These are phyloP conservation scores for Globisporangium apiculatum DNA, from an alignment of 352 stramenopile species.

Conservation along the genomic window DNA sequence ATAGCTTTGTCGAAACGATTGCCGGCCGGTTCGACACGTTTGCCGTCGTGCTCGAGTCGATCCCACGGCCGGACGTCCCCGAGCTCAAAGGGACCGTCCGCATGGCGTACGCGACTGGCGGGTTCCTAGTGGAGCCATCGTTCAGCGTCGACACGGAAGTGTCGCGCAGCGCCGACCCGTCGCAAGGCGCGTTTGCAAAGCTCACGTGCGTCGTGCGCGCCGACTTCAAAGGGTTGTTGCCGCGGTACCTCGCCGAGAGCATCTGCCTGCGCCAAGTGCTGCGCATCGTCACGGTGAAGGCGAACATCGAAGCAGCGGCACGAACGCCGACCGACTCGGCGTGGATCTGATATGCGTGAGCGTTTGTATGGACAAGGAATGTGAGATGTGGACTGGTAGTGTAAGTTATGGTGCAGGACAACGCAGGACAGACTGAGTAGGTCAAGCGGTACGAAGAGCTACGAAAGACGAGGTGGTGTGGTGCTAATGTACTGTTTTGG, in stretches of 20 bases:
- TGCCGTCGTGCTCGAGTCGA: conserved; percentile 59
- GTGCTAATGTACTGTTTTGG: too few species aligned
- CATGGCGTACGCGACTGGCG: conserved; percentile 68
- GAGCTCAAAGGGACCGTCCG: conserved; percentile 60
- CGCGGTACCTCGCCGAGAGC: conserved; percentile 61
- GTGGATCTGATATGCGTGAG: neutral
- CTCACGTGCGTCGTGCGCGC: conserved; percentile 50
- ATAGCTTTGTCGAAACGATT: conserved; percentile 59
- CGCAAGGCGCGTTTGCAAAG: conserved; percentile 19
- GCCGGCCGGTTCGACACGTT: conserved; percentile 57
- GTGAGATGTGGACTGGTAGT: too few species aligned
- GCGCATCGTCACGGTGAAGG: conserved; percentile 45
- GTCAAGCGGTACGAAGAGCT: too few species aligned
- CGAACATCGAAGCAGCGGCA: conserved; percentile 30
- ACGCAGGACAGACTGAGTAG: neutral
- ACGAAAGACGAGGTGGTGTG: too few species aligned
- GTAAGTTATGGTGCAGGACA: neutral
- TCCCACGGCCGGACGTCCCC: conserved; percentile 56
- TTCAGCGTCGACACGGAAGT: conserved; percentile 16
- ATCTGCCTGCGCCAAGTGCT: conserved; percentile 73
- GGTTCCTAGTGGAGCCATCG: conserved; percentile 56
- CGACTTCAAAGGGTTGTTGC: conserved; percentile 59
- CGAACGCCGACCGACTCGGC: conserved; percentile 16
- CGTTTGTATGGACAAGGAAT: too few species aligned
- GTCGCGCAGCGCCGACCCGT: conserved; percentile 6